Evolutionary conservation across 768 basidiomycete genomes (phyloP).

Genomic region (Auriscalpium orientale): DNA sequence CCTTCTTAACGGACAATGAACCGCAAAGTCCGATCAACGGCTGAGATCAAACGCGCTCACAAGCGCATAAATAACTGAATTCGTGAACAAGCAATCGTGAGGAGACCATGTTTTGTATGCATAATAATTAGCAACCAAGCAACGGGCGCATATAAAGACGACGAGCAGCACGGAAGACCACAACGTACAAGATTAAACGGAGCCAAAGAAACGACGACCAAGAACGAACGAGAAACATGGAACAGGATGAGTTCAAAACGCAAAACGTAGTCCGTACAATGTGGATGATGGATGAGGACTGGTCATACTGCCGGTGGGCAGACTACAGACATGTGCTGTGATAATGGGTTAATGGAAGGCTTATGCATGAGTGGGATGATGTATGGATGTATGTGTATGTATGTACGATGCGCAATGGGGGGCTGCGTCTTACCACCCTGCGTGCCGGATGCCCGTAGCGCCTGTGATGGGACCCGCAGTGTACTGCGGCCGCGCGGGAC

Average conservation of each 20-base stretch:
- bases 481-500: neutral
- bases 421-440: constrained; percentile 5
- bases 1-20: too few species aligned
- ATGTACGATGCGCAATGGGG: too few species aligned
- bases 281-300: neutral
- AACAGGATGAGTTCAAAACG: neutral
- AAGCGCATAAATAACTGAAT: neutral
- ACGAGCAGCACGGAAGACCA: too few species aligned
- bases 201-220: neutral
- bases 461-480: constrained; percentile 6
- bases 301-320: neutral
- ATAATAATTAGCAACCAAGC: neutral
- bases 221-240: neutral
- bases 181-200: too few species aligned
- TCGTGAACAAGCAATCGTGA: neutral
- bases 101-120: neutral
- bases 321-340: neutral
- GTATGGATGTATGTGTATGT: too few species aligned
- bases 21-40: too few species aligned
- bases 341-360: neutral
- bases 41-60: too few species aligned
- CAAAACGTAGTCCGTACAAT: neutral
- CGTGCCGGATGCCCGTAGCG: constrained; percentile 12
- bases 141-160: neutral
- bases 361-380: neutral